Percentiles rank a stretch among this genome's conserved stretches.
These are phyloP conservation scores for Phytophthora pini DNA, from an alignment of 352 stramenopile genomes.

Conservation along the genomic window DNA sequence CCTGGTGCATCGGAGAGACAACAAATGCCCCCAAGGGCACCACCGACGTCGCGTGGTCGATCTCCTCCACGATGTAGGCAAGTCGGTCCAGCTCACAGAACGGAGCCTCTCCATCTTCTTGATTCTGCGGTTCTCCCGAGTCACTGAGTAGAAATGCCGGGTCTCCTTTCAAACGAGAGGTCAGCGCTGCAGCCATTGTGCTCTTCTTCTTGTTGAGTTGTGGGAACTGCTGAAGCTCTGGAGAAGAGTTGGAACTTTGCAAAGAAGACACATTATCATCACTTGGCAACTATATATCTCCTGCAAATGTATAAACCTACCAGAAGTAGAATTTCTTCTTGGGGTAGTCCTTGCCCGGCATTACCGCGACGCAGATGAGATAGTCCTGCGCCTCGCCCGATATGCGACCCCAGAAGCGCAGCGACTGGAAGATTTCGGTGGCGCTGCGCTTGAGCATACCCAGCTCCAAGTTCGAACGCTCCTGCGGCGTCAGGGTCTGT, in stretches of 20 bases:
- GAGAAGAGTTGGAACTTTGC: constrained; percentile 72
- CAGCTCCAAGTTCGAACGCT: constrained; percentile 81
- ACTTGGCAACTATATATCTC: no score
- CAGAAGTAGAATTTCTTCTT: constrained; percentile 91
- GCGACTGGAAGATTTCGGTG: constrained; percentile 63
- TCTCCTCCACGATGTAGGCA: constrained; percentile 67
- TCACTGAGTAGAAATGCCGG: constrained; percentile 57
- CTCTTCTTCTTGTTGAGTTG: constrained; percentile 69
- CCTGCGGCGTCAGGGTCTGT: constrained; percentile 72
- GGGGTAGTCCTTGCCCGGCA: constrained; percentile 67
- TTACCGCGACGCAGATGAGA: constrained; percentile 62
- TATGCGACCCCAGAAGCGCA: constrained; percentile 81
- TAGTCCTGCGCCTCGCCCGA: constrained; percentile 73
- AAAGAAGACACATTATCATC: constrained; percentile 4
- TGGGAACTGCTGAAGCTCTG: constrained; percentile 82
- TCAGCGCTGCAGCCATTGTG: constrained; percentile 50
- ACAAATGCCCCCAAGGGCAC: constrained; percentile 73
- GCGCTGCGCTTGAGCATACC: constrained; percentile 72
- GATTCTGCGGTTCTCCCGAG: constrained; percentile 44
- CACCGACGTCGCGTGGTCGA: constrained; percentile 65
- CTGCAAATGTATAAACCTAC: constrained; percentile 27
- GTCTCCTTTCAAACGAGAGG: constrained; percentile 70
- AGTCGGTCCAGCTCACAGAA: constrained; percentile 83
- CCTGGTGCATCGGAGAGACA: constrained; percentile 71
- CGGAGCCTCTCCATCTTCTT: constrained; percentile 46